phyloP scores from a whole-genome alignment of 352 stramenopile genomes.

The Blastocystis sp. region DNA sequence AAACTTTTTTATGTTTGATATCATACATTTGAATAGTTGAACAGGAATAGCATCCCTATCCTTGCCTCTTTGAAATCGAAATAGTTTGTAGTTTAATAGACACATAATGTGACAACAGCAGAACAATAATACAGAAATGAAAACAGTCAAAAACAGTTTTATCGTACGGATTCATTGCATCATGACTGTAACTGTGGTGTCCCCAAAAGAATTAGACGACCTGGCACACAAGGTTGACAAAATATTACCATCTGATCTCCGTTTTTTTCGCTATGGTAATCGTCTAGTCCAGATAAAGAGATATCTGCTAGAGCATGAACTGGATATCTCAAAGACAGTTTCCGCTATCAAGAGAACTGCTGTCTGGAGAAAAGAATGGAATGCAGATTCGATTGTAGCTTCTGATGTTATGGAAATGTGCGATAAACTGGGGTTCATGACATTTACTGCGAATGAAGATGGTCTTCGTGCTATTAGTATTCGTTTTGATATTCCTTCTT shows the following conservation, averaged over 20 bases:
- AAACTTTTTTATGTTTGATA: no score
- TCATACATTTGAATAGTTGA: no score
- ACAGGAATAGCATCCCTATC: no score
- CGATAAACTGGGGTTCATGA: not conserved
- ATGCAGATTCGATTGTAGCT: constrained; percentile 13
- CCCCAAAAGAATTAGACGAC: not conserved
- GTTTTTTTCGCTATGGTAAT: constrained; percentile 14
- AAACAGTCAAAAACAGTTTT: no score
- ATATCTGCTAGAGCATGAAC: constrained; percentile 24
- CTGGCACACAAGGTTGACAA: not conserved
- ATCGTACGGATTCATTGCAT: no score
- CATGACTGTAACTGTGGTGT: not conserved
- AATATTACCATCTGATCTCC: not conserved
- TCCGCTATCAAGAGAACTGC: constrained; percentile 25
- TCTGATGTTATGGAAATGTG: constrained; percentile 8
- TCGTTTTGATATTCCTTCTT: not conserved
- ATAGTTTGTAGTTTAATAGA: no score
- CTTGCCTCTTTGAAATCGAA: no score
- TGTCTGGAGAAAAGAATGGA: constrained; percentile 7
- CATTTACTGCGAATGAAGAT: not conserved
- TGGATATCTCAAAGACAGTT: constrained; percentile 1
- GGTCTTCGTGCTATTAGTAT: not conserved
- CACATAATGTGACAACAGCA: no score
- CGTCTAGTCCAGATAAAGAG: constrained; percentile 23
- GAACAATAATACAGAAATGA: no score